A percentile compares a stretch with the other conserved stretches of the same genome.
These are phyloP conservation scores for Turritis glabra DNA, from an alignment of 345 rosid genomes.

Conservation along the genomic window DNA sequence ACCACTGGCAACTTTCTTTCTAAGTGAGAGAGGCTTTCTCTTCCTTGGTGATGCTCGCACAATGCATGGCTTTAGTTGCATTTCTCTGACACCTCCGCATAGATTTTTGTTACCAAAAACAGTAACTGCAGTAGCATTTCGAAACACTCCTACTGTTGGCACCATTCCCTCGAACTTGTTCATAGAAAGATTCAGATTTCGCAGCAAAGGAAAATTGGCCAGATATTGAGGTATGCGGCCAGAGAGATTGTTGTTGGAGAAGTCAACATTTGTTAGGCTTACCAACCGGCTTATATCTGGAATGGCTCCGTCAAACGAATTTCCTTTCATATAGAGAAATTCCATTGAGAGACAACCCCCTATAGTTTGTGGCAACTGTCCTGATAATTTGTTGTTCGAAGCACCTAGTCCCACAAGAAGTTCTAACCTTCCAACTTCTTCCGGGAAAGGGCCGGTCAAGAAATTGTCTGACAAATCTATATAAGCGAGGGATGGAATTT, in stretches of 20 bases:
- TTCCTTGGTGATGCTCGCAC: not conserved
- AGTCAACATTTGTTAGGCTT: constrained; percentile 22
- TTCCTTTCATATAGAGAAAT: constrained; percentile 37
- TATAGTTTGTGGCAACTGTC: constrained; percentile 23
- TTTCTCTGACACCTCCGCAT: constrained; percentile 30
- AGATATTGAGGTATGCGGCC: constrained; percentile 33
- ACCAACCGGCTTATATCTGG: constrained; percentile 37
- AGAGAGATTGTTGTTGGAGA: constrained; percentile 39
- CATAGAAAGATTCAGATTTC: constrained; percentile 31
- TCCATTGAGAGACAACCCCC: constrained; percentile 30
- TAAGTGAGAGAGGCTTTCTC: not conserved
- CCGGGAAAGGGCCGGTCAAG: constrained; percentile 17
- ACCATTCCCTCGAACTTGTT: constrained; percentile 32
- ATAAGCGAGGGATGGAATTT: constrained; percentile 20
- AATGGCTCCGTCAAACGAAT: constrained; percentile 31
- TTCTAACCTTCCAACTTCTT: constrained; percentile 33
- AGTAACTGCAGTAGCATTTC: constrained; percentile 29
- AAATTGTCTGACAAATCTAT: constrained; percentile 31
- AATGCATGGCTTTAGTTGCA: constrained; percentile 27
- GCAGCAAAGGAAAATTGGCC: constrained; percentile 11
- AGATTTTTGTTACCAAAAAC: constrained; percentile 30
- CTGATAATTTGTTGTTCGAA: constrained; percentile 22
- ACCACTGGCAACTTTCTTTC: constrained; percentile 23
- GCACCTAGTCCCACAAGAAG: constrained; percentile 29
- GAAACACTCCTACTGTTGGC: constrained; percentile 32